These are phyloP conservation scores for Mollisiaceae sp. DNA, from an alignment of 2,329 filamentous ascomycete genomes.

Conservation along the genomic window DNA sequence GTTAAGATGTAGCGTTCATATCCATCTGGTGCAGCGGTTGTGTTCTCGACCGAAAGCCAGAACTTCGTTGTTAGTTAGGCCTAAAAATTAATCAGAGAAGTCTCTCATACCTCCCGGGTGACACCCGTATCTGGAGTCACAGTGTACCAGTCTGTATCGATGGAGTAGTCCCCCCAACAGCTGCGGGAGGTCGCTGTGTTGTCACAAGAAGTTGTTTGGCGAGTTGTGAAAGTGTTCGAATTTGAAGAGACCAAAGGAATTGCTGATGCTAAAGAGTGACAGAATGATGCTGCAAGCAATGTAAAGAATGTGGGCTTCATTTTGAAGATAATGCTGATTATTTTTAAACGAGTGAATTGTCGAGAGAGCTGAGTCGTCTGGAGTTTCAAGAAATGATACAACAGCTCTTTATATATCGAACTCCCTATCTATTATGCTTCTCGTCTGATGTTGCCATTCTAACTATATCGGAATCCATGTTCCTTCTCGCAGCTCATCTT, in stretches of 20 bases:
- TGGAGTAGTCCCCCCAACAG: conserved; percentile 42
- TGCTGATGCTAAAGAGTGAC: conserved; percentile 31
- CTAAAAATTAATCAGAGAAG: background rate
- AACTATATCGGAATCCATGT: background rate
- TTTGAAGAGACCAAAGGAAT: conserved; percentile 28
- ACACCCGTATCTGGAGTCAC: conserved; percentile 43
- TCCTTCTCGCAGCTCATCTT: background rate
- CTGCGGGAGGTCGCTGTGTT: conserved; percentile 40
- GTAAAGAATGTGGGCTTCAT: conserved; percentile 39
- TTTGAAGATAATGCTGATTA: conserved; percentile 21
- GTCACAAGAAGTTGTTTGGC: conserved; percentile 31
- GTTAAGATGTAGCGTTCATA: conserved; percentile 58
- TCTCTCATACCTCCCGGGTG: conserved; percentile 38
- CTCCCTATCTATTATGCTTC: background rate
- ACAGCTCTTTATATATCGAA: background rate
- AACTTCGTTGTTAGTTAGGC: conserved; percentile 31
- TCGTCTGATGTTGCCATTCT: background rate
- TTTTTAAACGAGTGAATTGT: conserved; percentile 17
- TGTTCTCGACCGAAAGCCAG: conserved; percentile 36
- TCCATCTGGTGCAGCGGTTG: conserved; percentile 47
- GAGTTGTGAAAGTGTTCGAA: conserved; percentile 22
- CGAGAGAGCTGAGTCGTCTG: conserved; percentile 18
- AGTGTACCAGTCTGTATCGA: conserved; percentile 41
- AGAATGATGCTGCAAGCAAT: conserved; percentile 29
- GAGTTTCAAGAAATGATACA: conserved; percentile 9